Conservation (phyloP, 768 basidiomycete genomes). For the Boletus fagicola region DNA sequence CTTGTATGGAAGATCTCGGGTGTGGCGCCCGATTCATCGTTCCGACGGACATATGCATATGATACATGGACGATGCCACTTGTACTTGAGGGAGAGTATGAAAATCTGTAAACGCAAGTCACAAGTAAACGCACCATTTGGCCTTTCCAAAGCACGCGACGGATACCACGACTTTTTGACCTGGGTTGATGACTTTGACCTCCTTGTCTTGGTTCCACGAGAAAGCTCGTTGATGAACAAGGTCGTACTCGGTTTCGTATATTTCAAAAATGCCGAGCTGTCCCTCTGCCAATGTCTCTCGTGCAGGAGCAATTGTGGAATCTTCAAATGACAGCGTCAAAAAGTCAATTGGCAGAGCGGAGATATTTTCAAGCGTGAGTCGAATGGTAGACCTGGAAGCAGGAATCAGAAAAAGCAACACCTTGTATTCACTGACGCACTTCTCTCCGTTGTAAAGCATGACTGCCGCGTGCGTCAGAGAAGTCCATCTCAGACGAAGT, state of each 20-base stretch:
- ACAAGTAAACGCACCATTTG: slow-evolving; percentile 71
- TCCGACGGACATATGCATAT: slow-evolving; percentile 68
- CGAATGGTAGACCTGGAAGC: slow-evolving; percentile 70
- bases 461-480: slow-evolving; percentile 89
- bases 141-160: slow-evolving; percentile 85
- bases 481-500: slow-evolving; percentile 80
- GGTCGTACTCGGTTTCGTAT: slow-evolving; percentile 86
- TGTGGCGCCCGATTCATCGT: slow-evolving; percentile 30
- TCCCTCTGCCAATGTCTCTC: slow-evolving; percentile 75
- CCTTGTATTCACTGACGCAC: slow-evolving; percentile 42
- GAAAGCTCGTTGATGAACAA: slow-evolving; percentile 77
- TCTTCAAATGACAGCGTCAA: slow-evolving; percentile 87
- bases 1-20: slow-evolving; percentile 76
- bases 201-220: slow-evolving; percentile 57
- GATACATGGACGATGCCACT: slow-evolving; percentile 79
- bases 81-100: slow-evolving; percentile 47
- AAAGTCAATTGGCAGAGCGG: slow-evolving; percentile 79
- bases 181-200: slow-evolving; percentile 55
- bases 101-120: neutral
- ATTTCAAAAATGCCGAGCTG: slow-evolving; percentile 79
- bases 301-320: slow-evolving; percentile 76
- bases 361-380: slow-evolving; percentile 88
- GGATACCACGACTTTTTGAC: slow-evolving; percentile 64
- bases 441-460: slow-evolving; percentile 96
- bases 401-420: slow-evolving; percentile 4